Percentiles rank a stretch among this genome's conserved stretches.
Conservation (phyloP, 495 filamentous ascomycete genomes). For the Cryomyces antarcticus region DNA sequence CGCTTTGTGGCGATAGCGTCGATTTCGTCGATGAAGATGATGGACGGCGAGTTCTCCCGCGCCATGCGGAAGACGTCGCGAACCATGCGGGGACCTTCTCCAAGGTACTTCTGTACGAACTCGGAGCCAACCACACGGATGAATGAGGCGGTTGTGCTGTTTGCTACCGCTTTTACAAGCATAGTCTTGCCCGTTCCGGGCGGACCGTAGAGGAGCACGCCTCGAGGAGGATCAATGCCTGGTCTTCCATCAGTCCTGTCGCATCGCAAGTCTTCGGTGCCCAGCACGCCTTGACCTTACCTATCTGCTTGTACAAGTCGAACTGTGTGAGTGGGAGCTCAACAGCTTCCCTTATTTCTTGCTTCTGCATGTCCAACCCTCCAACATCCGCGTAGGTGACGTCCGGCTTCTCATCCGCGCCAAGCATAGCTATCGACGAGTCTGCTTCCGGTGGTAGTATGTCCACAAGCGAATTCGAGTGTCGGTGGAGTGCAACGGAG, state of each 20-base stretch:
- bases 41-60: constrained; percentile 88
- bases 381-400: constrained; percentile 97
- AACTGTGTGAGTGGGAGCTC: constrained; percentile 93
- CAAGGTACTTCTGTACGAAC: constrained; percentile 96
- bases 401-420: constrained; percentile 90
- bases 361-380: constrained; percentile 98
- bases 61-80: constrained; percentile 99
- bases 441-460: constrained; percentile 96
- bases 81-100: constrained; percentile 95
- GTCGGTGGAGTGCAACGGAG: constrained; percentile 88
- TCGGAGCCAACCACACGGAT: constrained; percentile 96
- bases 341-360: constrained; percentile 94
- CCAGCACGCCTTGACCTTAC: constrained; percentile 17
- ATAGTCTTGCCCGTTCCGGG: constrained; percentile 98
- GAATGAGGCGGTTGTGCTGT: constrained; percentile 94
- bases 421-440: constrained; percentile 95
- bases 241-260: constrained; percentile 11
- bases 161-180: constrained; percentile 95
- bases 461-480: constrained; percentile 96
- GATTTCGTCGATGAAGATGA: constrained; percentile 99
- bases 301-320: constrained; percentile 93
- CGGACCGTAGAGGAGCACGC: constrained; percentile 87
- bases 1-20: constrained; percentile 98
- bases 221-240: constrained; percentile 93
- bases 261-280: background rate